These are phyloP conservation scores for Aspergillus clavatus DNA, from an alignment of 2,329 filamentous ascomycete species.

Conservation along the genomic window DNA sequence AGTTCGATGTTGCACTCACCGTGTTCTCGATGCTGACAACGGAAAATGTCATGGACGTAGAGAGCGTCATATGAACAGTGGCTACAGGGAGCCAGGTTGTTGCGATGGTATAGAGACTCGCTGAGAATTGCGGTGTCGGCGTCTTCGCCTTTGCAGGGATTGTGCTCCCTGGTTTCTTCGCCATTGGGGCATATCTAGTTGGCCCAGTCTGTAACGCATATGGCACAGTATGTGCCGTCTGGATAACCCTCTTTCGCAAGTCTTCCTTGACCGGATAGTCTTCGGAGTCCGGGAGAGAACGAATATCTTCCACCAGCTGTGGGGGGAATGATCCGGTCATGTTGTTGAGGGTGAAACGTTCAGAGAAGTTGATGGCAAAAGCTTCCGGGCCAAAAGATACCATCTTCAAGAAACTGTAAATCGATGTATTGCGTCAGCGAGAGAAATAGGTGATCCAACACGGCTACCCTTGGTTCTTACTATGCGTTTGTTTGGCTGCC, in stretches of 20 bases:
- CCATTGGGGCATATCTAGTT: constrained; percentile 59
- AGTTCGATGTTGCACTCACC: constrained; percentile 40
- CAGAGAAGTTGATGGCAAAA: constrained; percentile 55
- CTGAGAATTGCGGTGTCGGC: constrained; percentile 50
- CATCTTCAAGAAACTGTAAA: constrained; percentile 54
- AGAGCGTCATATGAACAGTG: constrained; percentile 48
- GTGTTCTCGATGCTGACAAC: constrained; percentile 54
- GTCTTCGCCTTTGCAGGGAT: constrained; percentile 53
- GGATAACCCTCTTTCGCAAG: constrained; percentile 29
- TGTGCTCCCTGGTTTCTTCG: constrained; percentile 54
- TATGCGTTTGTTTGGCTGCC: constrained; percentile 51
- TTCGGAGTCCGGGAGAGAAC: constrained; percentile 32
- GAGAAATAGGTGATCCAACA: background rate
- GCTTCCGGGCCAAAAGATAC: constrained; percentile 51
- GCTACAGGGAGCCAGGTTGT: constrained; percentile 46
- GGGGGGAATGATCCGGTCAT: constrained; percentile 59
- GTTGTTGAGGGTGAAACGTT: constrained; percentile 58
- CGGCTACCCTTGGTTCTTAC: constrained; percentile 34
- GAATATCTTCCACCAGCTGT: constrained; percentile 28
- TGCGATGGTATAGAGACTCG: constrained; percentile 51
- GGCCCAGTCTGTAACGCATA: constrained; percentile 53
- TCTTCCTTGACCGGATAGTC: constrained; percentile 18
- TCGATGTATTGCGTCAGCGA: background rate
- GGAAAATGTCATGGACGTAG: constrained; percentile 48
- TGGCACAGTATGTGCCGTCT: constrained; percentile 39